Evolutionary conservation across 805 yeast species (phyloP).

Genomic region (Metschnikowia santaceciliae): DNA sequence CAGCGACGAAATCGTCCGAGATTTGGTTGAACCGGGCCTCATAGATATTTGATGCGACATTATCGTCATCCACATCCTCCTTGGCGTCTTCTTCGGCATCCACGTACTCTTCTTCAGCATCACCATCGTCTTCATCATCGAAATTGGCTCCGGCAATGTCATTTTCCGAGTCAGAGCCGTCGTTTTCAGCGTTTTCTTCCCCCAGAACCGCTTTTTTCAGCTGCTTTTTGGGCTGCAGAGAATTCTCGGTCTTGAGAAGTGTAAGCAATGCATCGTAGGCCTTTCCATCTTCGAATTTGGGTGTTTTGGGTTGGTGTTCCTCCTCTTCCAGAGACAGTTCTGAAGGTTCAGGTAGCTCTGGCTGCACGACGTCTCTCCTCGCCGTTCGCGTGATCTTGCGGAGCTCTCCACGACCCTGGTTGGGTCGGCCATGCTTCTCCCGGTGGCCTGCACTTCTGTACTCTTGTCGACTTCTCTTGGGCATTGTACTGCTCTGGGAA

Average conservation of each 20-base stretch:
- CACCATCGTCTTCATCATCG: slow-evolving; percentile 15
- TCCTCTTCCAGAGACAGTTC: slow-evolving; percentile 14
- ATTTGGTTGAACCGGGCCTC: slow-evolving; percentile 67
- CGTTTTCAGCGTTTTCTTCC: slow-evolving; percentile 2
- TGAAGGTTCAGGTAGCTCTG: slow-evolving; percentile 14
- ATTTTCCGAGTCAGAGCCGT: slow-evolving; percentile 9
- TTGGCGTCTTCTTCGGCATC: slow-evolving; percentile 6
- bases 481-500: background rate
- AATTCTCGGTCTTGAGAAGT: slow-evolving; percentile 46
- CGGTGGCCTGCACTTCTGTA: background rate
- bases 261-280: slow-evolving; percentile 69
- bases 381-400: slow-evolving; percentile 58
- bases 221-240: slow-evolving; percentile 15
- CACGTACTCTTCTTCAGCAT: slow-evolving; percentile 10
- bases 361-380: slow-evolving; percentile 26
- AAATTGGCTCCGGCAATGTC: slow-evolving; percentile 30
- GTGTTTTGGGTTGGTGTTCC: slow-evolving; percentile 18
- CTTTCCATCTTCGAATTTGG: slow-evolving; percentile 26
- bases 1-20: slow-evolving; percentile 33
- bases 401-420: slow-evolving; percentile 58
- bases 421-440: slow-evolving; percentile 15
- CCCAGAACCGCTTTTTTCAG: slow-evolving; percentile 11
- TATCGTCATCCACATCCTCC: background rate
- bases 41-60: slow-evolving; percentile 59
- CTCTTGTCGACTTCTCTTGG: slow-evolving; percentile 1